Conservation (phyloP, 2,329 filamentous ascomycete genomes). For the Cytospora schulzeri region DNA sequence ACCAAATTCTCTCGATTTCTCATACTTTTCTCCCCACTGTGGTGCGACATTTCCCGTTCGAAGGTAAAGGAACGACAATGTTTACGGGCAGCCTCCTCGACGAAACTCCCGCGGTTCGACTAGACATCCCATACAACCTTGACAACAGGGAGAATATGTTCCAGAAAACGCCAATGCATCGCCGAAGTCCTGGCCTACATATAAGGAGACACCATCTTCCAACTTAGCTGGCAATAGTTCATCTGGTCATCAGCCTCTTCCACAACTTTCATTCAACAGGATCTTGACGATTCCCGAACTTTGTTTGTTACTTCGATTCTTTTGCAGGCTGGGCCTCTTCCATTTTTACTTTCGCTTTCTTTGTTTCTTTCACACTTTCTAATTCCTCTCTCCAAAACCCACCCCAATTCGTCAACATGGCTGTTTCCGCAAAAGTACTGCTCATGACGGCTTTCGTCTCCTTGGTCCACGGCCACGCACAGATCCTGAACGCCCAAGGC, state of each 20-base stretch:
- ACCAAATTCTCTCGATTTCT: constrained; percentile 8
- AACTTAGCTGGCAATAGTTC: constrained; percentile 10
- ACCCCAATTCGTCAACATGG: constrained; percentile 38
- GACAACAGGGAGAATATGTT: not conserved
- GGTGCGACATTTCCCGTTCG: constrained; percentile 26
- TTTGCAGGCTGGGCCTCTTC: constrained; percentile 27
- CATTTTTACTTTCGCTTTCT: constrained; percentile 31
- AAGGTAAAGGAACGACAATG: constrained; percentile 18
- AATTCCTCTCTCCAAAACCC: constrained; percentile 33
- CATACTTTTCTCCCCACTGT: constrained; percentile 20
- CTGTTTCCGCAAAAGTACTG: constrained; percentile 38
- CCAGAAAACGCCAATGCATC: constrained; percentile 12
- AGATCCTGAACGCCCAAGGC: constrained; percentile 51
- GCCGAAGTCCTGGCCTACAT: constrained; percentile 2
- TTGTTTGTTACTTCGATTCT: constrained; percentile 25
- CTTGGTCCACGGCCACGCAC: constrained; percentile 46
- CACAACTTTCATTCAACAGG: constrained; percentile 24
- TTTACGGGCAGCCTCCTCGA: constrained; percentile 20
- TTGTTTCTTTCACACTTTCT: constrained; percentile 30
- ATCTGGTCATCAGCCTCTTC: constrained; percentile 22
- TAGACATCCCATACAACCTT: constrained; percentile 4
- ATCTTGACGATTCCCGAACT: constrained; percentile 25
- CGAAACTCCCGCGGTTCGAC: constrained; percentile 23
- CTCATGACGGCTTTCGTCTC: constrained; percentile 40
- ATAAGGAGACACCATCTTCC: constrained; percentile 15